Conservation (phyloP, 495 filamentous ascomycete species). For the Astrothelium macrocarpum region DNA sequence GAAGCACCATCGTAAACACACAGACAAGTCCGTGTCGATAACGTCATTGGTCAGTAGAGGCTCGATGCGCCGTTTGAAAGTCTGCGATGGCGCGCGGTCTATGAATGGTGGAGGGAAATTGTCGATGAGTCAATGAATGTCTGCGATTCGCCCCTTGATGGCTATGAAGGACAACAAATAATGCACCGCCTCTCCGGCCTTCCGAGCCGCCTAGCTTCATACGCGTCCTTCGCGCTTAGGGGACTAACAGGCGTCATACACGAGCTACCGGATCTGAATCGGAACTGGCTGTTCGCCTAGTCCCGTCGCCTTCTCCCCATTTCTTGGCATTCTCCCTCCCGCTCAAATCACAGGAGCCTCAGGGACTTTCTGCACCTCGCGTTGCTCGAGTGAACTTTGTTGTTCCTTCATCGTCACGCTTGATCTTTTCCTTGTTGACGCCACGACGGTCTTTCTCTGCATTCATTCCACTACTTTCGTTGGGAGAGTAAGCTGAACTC, state of each 20-base stretch:
- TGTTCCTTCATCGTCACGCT: background rate
- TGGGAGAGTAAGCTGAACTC: background rate
- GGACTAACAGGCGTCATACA: background rate
- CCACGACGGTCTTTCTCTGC: conserved; percentile 2
- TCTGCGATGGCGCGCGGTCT: background rate
- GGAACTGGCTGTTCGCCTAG: background rate
- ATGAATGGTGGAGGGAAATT: background rate
- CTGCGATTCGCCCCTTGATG: background rate
- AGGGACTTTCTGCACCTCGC: background rate
- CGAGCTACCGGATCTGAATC: background rate
- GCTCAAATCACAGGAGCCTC: background rate
- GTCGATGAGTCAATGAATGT: background rate
- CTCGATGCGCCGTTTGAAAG: background rate
- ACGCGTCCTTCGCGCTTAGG: background rate
- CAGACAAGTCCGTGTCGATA: background rate
- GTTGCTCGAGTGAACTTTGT: background rate
- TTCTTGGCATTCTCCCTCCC: conserved; percentile 2
- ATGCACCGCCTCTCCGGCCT: background rate
- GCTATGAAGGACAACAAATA: background rate
- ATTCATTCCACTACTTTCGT: conserved; percentile 1
- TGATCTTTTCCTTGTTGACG: background rate
- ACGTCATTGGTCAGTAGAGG: background rate
- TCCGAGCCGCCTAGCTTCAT: background rate
- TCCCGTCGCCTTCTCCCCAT: background rate
- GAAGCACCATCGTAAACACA: background rate